Conservation (phyloP, 2,329 filamentous ascomycete species). For the Fusarium pseudocircinatum region DNA sequence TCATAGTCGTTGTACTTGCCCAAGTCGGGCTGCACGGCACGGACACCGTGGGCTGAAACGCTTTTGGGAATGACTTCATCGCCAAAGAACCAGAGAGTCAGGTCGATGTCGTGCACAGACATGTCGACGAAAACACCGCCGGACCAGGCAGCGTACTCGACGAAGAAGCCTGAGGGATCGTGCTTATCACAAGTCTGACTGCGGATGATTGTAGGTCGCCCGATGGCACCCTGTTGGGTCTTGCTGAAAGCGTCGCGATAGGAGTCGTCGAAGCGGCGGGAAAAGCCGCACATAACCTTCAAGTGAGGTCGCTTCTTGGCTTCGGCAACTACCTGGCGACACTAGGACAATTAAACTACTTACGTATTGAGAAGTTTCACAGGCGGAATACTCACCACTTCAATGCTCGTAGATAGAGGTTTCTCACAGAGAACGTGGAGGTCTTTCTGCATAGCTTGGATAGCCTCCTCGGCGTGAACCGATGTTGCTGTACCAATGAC, state of each 20-base stretch:
- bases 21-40: slow-evolving; percentile 44
- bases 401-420: slow-evolving; percentile 63
- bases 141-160: slow-evolving; percentile 69
- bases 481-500: slow-evolving; percentile 56
- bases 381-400: slow-evolving; percentile 1
- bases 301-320: slow-evolving; percentile 58
- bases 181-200: slow-evolving; percentile 75
- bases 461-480: slow-evolving; percentile 66
- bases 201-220: slow-evolving; percentile 67
- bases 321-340: slow-evolving; percentile 22
- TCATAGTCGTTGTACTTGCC: slow-evolving; percentile 44
- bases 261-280: slow-evolving; percentile 65
- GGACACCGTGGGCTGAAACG: slow-evolving; percentile 43
- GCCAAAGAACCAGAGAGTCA: slow-evolving; percentile 47
- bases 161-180: slow-evolving; percentile 73
- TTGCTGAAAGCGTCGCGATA: slow-evolving; percentile 68
- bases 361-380: too few relatives aligned
- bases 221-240: slow-evolving; percentile 64
- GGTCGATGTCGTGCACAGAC: slow-evolving; percentile 72
- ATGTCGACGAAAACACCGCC: slow-evolving; percentile 77
- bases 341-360: background rate
- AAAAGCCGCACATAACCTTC: slow-evolving; percentile 63
- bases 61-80: slow-evolving; percentile 44
- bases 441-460: slow-evolving; percentile 63
- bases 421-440: slow-evolving; percentile 70